phyloP scores from a whole-genome alignment of 1,139 yeast species.

The Keqinozyma sinolaborantium region DNA sequence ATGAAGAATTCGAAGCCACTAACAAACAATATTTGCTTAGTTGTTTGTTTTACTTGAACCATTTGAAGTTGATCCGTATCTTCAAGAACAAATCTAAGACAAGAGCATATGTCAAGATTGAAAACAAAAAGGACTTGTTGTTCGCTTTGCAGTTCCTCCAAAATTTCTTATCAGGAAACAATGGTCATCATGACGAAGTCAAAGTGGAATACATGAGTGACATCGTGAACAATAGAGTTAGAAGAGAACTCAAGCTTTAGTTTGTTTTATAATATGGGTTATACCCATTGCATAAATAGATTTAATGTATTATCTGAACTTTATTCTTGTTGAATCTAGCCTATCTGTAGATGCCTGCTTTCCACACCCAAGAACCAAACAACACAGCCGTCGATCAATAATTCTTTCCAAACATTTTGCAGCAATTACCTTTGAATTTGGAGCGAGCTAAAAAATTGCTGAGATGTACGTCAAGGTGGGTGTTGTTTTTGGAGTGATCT shows the following conservation, averaged over 20 bases:
- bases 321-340: too few relatives aligned
- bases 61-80: conserved; percentile 32
- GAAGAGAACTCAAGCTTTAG: background rate
- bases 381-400: too few relatives aligned
- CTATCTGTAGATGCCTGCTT: too few relatives aligned
- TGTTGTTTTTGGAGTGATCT: too few relatives aligned
- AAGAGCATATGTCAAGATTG: conserved; percentile 36
- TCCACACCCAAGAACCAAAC: too few relatives aligned
- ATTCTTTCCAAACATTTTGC: too few relatives aligned
- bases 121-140: conserved; percentile 24
- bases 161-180: background rate
- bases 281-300: too few relatives aligned
- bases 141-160: background rate
- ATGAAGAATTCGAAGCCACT: conserved; percentile 28
- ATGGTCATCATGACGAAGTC: background rate
- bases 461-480: too few relatives aligned
- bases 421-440: too few relatives aligned
- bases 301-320: too few relatives aligned
- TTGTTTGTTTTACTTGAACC: conserved; percentile 37
- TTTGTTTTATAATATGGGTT: too few relatives aligned
- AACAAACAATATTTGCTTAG: conserved; percentile 45
- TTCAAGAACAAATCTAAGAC: conserved; percentile 43
- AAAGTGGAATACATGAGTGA: background rate
- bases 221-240: background rate
- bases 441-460: too few relatives aligned